A percentile compares a stretch with the other conserved stretches of the same genome.
These are phyloP conservation scores for Volvariella surrecta DNA, from an alignment of 1,284 basidiomycete genomes.

Conservation along the genomic window DNA sequence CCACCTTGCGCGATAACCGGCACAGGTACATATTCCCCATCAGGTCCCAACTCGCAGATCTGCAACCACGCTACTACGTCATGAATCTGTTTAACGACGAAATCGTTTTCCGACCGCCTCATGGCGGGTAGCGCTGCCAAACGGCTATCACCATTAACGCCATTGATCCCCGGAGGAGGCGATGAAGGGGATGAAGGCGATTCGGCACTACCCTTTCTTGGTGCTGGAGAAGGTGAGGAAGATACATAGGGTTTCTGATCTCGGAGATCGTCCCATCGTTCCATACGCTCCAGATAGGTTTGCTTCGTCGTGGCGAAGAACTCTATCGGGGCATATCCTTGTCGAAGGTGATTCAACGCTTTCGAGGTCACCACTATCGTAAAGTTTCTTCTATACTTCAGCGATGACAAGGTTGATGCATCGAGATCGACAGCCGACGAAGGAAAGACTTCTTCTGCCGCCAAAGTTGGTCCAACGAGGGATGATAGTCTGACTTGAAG, in stretches of 20 bases:
- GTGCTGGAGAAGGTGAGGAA: neutral
- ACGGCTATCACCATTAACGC: conserved; percentile 20
- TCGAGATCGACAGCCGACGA: conserved; percentile 73
- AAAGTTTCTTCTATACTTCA: conserved; percentile 77
- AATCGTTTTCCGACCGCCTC: conserved; percentile 87
- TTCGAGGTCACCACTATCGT: conserved; percentile 70
- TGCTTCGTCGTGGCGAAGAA: conserved; percentile 79
- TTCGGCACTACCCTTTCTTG: neutral
- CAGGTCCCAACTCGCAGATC: conserved; percentile 79
- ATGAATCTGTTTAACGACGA: conserved; percentile 83
- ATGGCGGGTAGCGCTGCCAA: conserved; percentile 53
- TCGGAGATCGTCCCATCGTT: conserved; percentile 86
- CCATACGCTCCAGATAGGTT: conserved; percentile 80
- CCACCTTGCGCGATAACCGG: conserved; percentile 74
- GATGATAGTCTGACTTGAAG: conserved; percentile 79
- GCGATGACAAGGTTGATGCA: conserved; percentile 59
- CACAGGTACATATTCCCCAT: conserved; percentile 80
- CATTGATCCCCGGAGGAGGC: conserved; percentile 22
- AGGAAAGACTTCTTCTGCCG: conserved; percentile 77
- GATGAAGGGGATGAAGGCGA: conserved; percentile 8
- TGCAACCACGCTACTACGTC: conserved; percentile 85
- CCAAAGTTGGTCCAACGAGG: conserved; percentile 62
- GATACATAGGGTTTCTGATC: conserved; percentile 45
- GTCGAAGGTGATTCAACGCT: conserved; percentile 62
- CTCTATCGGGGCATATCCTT: conserved; percentile 77